These are phyloP conservation scores for Thecaphora thlaspeos DNA, from an alignment of 1,284 basidiomycete genomes.

Conservation along the genomic window DNA sequence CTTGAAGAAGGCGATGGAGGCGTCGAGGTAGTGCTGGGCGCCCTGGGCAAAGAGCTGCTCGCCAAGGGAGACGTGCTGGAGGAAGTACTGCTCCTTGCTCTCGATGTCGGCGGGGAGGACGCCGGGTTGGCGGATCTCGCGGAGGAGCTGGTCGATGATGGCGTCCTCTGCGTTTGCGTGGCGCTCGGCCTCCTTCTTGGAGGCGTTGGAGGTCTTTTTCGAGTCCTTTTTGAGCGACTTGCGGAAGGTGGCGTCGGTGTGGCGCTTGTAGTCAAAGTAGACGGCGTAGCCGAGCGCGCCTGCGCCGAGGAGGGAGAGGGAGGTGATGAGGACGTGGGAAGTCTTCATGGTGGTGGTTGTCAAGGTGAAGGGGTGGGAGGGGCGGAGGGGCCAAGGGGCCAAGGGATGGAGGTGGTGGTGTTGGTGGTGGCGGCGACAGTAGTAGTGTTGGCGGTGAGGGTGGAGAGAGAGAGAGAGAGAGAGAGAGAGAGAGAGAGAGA, in stretches of 20 bases:
- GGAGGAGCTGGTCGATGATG: slow-evolving; percentile 42
- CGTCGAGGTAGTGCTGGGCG: slow-evolving; percentile 61
- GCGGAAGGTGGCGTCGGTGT: slow-evolving; percentile 83
- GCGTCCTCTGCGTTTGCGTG: slow-evolving; percentile 35
- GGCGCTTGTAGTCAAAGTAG: slow-evolving; percentile 93
- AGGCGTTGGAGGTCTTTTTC: slow-evolving; percentile 65
- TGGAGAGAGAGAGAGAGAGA: too few relatives aligned
- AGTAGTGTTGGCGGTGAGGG: too few relatives aligned
- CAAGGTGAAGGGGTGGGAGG: too few relatives aligned
- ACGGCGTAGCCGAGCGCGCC: slow-evolving; percentile 52
- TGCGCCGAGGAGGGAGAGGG: slow-evolving; percentile 38
- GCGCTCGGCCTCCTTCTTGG: slow-evolving; percentile 60
- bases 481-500: too few relatives aligned
- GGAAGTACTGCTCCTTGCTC: slow-evolving; percentile 68
- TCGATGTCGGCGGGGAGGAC: slow-evolving; percentile 67
- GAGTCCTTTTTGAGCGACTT: slow-evolving; percentile 77
- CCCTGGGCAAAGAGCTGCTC: slow-evolving; percentile 80
- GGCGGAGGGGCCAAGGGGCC: too few relatives aligned
- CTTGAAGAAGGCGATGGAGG: slow-evolving; percentile 87
- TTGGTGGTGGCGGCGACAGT: too few relatives aligned
- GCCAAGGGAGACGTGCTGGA: slow-evolving; percentile 81
- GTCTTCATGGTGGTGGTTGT: slow-evolving; percentile 24
- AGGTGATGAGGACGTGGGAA: slow-evolving; percentile 30
- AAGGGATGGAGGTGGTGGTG: too few relatives aligned
- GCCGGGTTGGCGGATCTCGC: slow-evolving; percentile 35